These are phyloP conservation scores for Rhizophora mangle DNA, from an alignment of 345 rosid genomes.

Conservation along the genomic window DNA sequence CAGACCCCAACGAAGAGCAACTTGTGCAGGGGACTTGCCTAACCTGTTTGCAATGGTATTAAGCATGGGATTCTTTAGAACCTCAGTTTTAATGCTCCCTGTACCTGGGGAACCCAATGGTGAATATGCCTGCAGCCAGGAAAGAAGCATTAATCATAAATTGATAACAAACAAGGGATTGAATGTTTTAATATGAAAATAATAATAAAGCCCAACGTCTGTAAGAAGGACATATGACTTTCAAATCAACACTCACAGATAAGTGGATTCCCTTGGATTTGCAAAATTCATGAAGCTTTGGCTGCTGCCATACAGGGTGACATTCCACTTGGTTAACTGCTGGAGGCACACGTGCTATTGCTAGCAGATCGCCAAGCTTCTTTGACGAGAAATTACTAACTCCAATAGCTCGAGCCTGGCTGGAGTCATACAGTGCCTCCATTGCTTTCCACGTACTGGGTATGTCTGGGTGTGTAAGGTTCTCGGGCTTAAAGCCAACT, in stretches of 20 bases:
- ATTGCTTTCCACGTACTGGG: conserved; percentile 61
- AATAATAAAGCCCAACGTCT: background rate
- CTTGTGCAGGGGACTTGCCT: conserved; percentile 72
- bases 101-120: conserved; percentile 71
- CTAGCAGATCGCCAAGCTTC: conserved; percentile 48
- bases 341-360: conserved; percentile 9
- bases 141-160: background rate
- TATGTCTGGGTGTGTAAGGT: conserved; percentile 45
- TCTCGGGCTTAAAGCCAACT: conserved; percentile 30
- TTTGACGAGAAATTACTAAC: conserved; percentile 55
- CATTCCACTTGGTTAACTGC: conserved; percentile 63
- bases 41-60: conserved; percentile 49
- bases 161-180: background rate
- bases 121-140: conserved; percentile 32
- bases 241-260: conserved; percentile 36
- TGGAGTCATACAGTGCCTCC: conserved; percentile 57
- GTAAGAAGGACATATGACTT: background rate
- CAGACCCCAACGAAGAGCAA: conserved; percentile 80
- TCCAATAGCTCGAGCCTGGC: conserved; percentile 59
- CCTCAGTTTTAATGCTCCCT: conserved; percentile 40
- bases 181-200: too few species aligned
- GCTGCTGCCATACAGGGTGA: conserved; percentile 61
- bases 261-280: conserved; percentile 59
- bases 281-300: conserved; percentile 47
- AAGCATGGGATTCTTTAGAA: conserved; percentile 47